A percentile compares a stretch with the other conserved stretches of the same genome.
Evolutionary conservation across 257 asterid species (phyloP).

Genomic region (Jaltomata sinuosa): DNA sequence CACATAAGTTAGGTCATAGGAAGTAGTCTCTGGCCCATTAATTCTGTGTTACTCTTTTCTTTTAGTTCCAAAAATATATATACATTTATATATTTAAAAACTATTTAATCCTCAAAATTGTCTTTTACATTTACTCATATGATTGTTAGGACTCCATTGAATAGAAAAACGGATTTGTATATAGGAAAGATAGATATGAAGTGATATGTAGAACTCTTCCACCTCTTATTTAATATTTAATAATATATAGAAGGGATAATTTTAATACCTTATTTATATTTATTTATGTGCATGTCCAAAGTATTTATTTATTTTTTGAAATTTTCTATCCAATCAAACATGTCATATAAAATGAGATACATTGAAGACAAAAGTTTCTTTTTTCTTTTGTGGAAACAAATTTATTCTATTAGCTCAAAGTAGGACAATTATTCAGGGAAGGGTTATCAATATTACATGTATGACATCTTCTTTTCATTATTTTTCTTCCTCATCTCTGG

Average conservation of each 20-base stretch:
- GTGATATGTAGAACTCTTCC: too few species aligned
- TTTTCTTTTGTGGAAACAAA: neutral
- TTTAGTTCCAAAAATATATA: too few species aligned
- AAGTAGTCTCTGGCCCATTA: too few species aligned
- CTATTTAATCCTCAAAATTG: too few species aligned
- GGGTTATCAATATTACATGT: neutral
- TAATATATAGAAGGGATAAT: neutral
- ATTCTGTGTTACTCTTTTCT: too few species aligned
- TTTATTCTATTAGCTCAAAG: neutral
- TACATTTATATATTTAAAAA: too few species aligned
- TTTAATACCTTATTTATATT: neutral
- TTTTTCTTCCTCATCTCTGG: neutral
- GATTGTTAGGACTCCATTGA: too few species aligned
- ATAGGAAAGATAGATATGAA: too few species aligned
- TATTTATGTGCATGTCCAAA: neutral
- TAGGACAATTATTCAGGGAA: neutral
- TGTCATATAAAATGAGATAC: neutral
- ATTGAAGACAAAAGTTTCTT: neutral
- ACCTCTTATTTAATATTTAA: too few species aligned
- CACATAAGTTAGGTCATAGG: too few species aligned
- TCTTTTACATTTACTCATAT: too few species aligned
- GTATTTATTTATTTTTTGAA: neutral
- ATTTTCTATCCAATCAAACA: neutral
- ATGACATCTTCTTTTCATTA: neutral
- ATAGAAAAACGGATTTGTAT: too few species aligned